phyloP scores from a whole-genome alignment of 345 rosid genomes.

The Pseudoturritis turrita region DNA sequence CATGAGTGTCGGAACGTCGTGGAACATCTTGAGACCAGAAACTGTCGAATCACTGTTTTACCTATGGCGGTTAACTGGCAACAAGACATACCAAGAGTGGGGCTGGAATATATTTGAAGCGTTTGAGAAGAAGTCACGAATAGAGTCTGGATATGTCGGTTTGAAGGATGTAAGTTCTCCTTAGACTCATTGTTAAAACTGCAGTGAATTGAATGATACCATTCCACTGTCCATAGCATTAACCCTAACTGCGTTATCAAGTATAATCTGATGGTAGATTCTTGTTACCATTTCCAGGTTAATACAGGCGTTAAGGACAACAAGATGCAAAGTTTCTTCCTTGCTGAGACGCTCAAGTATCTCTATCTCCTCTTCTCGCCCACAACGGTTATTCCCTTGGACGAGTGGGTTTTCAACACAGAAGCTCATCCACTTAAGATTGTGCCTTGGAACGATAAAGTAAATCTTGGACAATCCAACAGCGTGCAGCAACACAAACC shows the following conservation, averaged over 20 bases:
- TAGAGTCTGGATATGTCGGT: constrained; percentile 86
- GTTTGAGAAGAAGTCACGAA: constrained; percentile 82
- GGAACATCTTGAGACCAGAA: constrained; percentile 97
- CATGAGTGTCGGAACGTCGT: constrained; percentile 94
- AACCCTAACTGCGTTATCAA: neutral
- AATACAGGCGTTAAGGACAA: constrained; percentile 79
- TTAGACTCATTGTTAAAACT: neutral
- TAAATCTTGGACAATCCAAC: constrained; percentile 11
- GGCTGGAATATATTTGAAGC: constrained; percentile 98
- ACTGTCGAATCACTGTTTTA: constrained; percentile 94
- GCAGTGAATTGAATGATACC: neutral
- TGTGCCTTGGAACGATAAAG: constrained; percentile 35
- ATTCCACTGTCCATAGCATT: neutral
- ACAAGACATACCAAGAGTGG: constrained; percentile 96
- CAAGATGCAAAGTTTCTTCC: constrained; percentile 94
- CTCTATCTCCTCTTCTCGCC: constrained; percentile 89
- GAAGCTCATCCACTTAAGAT: constrained; percentile 92
- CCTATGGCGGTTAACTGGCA: constrained; percentile 94
- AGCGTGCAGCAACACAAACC: constrained; percentile 3
- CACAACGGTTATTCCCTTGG: constrained; percentile 66
- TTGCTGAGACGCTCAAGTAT: constrained; percentile 89
- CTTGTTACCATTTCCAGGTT: constrained; percentile 43
- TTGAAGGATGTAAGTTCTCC: constrained; percentile 75
- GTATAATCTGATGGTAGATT: neutral
- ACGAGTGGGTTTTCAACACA: constrained; percentile 97